Evolutionary conservation across 306 rosid species (phyloP).

Genomic region (Erythrophleum fordii): DNA sequence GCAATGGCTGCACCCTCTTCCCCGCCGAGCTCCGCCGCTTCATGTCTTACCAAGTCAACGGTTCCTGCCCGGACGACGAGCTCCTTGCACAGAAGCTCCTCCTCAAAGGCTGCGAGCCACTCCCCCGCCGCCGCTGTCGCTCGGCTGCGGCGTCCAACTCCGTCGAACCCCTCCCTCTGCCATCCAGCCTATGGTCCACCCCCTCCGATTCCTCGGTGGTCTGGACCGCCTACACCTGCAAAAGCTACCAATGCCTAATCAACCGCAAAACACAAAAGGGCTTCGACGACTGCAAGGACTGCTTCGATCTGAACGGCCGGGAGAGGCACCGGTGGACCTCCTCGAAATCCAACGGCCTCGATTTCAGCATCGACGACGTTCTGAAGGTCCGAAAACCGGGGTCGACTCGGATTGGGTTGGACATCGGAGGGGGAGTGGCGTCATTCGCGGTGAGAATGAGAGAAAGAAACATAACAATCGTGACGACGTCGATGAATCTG

Average conservation of each 20-base stretch:
- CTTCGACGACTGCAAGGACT: conserved; percentile 57
- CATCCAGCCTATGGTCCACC: conserved; percentile 49
- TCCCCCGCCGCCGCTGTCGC: conserved; percentile 56
- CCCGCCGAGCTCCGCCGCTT: conserved; percentile 43
- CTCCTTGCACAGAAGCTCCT: conserved; percentile 54
- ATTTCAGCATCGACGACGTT: conserved; percentile 54
- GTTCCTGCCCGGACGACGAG: conserved; percentile 61
- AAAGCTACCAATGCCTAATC: conserved; percentile 51
- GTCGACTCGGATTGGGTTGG: conserved; percentile 47
- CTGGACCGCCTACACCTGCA: conserved; percentile 60
- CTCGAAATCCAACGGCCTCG: conserved; percentile 33
- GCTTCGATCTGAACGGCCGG: conserved; percentile 46
- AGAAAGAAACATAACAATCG: conserved; percentile 41
- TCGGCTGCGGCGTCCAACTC: conserved; percentile 32
- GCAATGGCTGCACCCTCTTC: conserved; percentile 46
- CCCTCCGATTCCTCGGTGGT: conserved; percentile 50
- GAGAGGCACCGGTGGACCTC: conserved; percentile 46
- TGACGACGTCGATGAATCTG: conserved; percentile 50
- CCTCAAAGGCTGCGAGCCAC: conserved; percentile 61
- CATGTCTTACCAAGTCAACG: conserved; percentile 56
- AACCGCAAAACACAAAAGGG: conserved; percentile 38
- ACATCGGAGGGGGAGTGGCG: conserved; percentile 57
- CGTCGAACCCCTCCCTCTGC: conserved; percentile 43
- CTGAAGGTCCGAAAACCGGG: conserved; percentile 38
- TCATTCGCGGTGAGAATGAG: conserved; percentile 54